Conservation (phyloP, 306 rosid genomes). For the Trichosanthes truncata region DNA sequence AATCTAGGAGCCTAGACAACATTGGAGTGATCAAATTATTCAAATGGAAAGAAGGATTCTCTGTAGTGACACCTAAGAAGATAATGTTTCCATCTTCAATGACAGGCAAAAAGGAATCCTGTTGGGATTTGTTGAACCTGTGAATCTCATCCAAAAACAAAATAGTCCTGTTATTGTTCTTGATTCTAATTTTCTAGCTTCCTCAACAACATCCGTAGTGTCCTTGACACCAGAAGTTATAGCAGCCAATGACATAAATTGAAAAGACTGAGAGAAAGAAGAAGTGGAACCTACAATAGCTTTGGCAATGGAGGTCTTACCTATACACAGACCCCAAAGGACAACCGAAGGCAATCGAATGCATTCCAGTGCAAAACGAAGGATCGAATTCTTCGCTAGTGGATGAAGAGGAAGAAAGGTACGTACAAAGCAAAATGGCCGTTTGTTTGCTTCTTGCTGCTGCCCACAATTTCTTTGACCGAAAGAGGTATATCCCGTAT, state of each 20-base stretch:
- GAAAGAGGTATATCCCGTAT: no score
- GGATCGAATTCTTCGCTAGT: conserved; percentile 41
- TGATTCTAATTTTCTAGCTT: conserved; percentile 44
- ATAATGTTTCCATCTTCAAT: conserved; percentile 82
- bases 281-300: conserved; percentile 46
- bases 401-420: no score
- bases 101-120: conserved; percentile 73
- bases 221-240: conserved; percentile 63
- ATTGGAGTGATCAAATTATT: conserved; percentile 65
- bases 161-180: conserved; percentile 33
- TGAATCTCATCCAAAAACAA: conserved; percentile 81
- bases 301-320: conserved; percentile 75
- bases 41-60: conserved; percentile 80
- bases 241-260: conserved; percentile 59
- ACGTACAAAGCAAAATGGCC: no score
- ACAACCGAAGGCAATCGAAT: conserved; percentile 58
- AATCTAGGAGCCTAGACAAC: conserved; percentile 67
- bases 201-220: conserved; percentile 58
- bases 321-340: conserved; percentile 85
- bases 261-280: conserved; percentile 20
- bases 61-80: conserved; percentile 80
- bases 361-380: conserved; percentile 49
- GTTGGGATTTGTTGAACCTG: conserved; percentile 75
- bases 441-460: no score
- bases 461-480: no score